Percentiles rank a stretch among this genome's conserved stretches.
Evolutionary conservation across 257 asterid genomes (phyloP).

Genomic region (Gentiana straminea): DNA sequence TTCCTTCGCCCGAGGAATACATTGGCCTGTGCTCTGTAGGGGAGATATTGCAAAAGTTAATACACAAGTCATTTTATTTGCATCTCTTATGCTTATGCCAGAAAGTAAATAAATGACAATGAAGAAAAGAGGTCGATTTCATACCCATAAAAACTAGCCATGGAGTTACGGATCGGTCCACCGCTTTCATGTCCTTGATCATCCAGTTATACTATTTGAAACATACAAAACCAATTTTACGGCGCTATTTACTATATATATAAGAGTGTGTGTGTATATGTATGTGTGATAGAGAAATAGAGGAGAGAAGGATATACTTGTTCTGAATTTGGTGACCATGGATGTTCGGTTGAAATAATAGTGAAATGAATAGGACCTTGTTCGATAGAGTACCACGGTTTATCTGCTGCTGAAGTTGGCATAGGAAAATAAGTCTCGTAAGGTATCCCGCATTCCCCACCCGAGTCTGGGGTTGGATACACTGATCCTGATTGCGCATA

Average conservation of each 20-base stretch:
- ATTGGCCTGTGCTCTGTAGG: too few relatives aligned
- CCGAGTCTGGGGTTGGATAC: constrained; percentile 60
- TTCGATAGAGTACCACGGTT: constrained; percentile 90
- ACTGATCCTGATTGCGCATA: constrained; percentile 49
- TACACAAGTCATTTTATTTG: too few relatives aligned
- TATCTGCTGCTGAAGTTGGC: constrained; percentile 62
- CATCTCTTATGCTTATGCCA: too few relatives aligned
- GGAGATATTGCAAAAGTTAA: too few relatives aligned
- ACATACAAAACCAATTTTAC: neutral
- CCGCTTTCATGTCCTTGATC: constrained; percentile 59
- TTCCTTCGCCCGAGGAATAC: too few relatives aligned
- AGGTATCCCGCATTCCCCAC: constrained; percentile 93
- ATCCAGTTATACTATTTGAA: constrained; percentile 57
- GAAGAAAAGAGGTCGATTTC: neutral
- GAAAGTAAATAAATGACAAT: too few relatives aligned
- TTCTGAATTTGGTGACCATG: constrained; percentile 41
- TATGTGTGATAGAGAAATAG: neutral
- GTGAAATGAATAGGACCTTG: constrained; percentile 76
- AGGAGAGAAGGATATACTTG: constrained; percentile 22
- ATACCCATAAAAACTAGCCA: constrained; percentile 76
- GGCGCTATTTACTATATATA: too few relatives aligned
- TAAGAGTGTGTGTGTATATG: too few relatives aligned
- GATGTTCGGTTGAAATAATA: constrained; percentile 74
- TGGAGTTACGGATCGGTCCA: constrained; percentile 62
- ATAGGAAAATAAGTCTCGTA: constrained; percentile 83